A percentile compares a stretch with the other conserved stretches of the same genome.
phyloP scores from a whole-genome alignment of 345 rosid species.

The Arabidopsis arenosa region DNA sequence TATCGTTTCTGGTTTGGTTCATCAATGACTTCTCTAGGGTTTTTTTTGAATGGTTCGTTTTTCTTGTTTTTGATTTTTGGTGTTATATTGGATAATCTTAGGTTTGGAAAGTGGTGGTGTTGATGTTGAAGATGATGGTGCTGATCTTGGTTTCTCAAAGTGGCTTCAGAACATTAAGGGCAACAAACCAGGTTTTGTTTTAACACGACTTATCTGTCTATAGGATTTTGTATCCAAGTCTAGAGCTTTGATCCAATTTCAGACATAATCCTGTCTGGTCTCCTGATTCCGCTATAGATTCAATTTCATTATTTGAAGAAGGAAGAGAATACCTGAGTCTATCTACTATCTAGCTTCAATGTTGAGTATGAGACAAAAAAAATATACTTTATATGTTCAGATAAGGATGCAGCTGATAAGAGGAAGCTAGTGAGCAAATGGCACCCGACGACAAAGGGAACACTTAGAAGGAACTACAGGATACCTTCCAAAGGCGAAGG shows the following conservation, averaged over 20 bases:
- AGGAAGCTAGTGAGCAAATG: constrained; percentile 92
- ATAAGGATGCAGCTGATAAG: constrained; percentile 71
- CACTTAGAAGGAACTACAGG: constrained; percentile 85
- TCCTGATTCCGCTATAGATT: constrained; percentile 2
- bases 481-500: constrained; percentile 89
- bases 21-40: neutral
- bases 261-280: neutral
- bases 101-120: constrained; percentile 56
- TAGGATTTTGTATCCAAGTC: constrained; percentile 14
- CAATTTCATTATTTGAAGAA: neutral
- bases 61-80: neutral
- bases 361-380: constrained; percentile 20
- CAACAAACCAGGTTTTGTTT: constrained; percentile 65
- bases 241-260: neutral
- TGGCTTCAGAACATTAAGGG: constrained; percentile 68
- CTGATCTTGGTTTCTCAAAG: constrained; percentile 85
- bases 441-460: constrained; percentile 94
- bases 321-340: neutral
- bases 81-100: constrained; percentile 28
- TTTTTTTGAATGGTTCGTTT: neutral
- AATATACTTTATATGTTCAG: constrained; percentile 42
- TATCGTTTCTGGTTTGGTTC: constrained; percentile 66
- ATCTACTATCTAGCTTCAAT: neutral
- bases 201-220: neutral
- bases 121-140: constrained; percentile 55